Evolutionary conservation across 805 yeast genomes (phyloP), one percentile per base, ranked within the genome.

Genomic region (Myxozyma vanderwaltii): DNA sequence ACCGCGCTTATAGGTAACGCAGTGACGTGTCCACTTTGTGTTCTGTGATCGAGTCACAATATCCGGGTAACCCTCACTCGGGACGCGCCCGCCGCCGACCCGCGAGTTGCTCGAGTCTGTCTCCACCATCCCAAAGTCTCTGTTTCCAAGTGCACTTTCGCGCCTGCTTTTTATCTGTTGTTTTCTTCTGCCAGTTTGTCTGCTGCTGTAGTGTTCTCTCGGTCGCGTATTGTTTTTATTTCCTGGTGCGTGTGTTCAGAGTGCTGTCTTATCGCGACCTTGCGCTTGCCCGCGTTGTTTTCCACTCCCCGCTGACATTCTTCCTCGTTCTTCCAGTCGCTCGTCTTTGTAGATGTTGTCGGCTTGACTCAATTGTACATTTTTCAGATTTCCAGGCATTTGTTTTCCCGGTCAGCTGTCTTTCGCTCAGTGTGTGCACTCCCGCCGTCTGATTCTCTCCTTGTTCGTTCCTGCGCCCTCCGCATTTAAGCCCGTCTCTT

Each of bases 251-350:
- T 26, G 15, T 23, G 23, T n/a, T n/a, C n/a, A n/a, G n/a, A 7
- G 3, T 45, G 26, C 29, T 45, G 17, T 23, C 21, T 45, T 45
- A 10, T 33, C 10, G 33, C 33, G 10, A 6, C 33, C 10, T 29
- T 13, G n/a, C 21, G 52, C 38, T 7, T 13, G 8, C n/a, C 40
- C 24, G 33, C 3, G 40, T 3, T 33, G 49, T 27, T 27, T 35
- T 35, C 31, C 38, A 33, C 21, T 46, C 39, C 53, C 44, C 26
- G 44, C 47, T 51, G 33, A 51, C 54, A 29, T 21, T 50, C 54
- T 51, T 40, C 46, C 29, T 31, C 48, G 24, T 40, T 51, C 48
- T 51, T 51, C n/a, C 17, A 21, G 19, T 19, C 17, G 36, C 21
- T 36, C 13, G 6, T 19, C 15, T 35, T 29, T 23, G 26, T 27